Conservation (phyloP, 2,329 filamentous ascomycete species). For the Xylariaceae sp. region DNA sequence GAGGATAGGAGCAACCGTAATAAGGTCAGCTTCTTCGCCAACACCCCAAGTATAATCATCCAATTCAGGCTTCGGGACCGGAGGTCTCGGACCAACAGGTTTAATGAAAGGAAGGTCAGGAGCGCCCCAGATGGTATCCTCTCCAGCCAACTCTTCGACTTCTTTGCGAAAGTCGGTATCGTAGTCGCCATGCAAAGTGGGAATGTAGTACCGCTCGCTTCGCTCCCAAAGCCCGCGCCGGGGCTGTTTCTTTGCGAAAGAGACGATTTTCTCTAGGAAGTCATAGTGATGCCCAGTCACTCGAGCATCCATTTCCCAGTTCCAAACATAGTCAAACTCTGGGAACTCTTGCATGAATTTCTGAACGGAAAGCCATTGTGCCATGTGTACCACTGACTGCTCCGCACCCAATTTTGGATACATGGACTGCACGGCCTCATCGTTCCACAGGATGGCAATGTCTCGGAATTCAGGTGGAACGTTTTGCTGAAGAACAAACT, state of each 20-base stretch:
- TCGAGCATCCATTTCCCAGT: constrained; percentile 81
- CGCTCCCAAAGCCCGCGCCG: constrained; percentile 72
- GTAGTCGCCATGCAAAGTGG: constrained; percentile 63
- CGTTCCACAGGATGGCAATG: constrained; percentile 72
- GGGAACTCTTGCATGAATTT: constrained; percentile 73
- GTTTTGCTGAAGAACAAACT: constrained; percentile 54
- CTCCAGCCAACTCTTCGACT: constrained; percentile 52
- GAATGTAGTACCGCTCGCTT: constrained; percentile 69
- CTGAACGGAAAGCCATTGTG: constrained; percentile 70
- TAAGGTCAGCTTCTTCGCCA: constrained; percentile 69
- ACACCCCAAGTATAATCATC: constrained; percentile 74
- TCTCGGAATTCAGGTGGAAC: constrained; percentile 67
- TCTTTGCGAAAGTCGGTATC: constrained; percentile 62
- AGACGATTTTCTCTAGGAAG: constrained; percentile 61
- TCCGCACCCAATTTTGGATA: constrained; percentile 68
- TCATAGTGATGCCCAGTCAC: constrained; percentile 81
- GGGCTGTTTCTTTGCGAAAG: constrained; percentile 64
- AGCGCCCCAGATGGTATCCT: constrained; percentile 64
- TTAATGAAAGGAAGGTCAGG: constrained; percentile 54
- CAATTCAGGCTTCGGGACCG: constrained; percentile 51
- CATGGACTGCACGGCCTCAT: constrained; percentile 67
- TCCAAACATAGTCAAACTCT: constrained; percentile 79
- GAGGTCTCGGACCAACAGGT: constrained; percentile 62
- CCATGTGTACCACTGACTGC: constrained; percentile 51
- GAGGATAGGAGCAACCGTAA: constrained; percentile 76